Percentiles rank a stretch among this genome's conserved stretches.
Conservation (phyloP, 2,329 filamentous ascomycete genomes). For the Clonostachys rosea region DNA sequence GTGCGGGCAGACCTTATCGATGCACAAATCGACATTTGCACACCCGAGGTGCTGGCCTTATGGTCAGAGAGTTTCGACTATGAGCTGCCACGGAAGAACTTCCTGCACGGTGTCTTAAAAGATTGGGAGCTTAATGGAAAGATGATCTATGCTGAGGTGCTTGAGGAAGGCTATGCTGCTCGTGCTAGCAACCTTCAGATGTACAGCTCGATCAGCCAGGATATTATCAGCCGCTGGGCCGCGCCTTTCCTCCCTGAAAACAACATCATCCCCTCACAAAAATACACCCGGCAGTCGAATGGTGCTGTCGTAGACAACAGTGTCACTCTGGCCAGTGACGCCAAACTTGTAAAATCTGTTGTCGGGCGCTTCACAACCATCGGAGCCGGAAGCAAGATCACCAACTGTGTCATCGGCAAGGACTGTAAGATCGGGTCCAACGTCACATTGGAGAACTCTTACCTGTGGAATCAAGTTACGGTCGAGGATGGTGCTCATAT, state of each 20-base stretch:
- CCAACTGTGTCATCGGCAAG: conserved; percentile 76
- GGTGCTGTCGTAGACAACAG: conserved; percentile 75
- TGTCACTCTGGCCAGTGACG: conserved; percentile 69
- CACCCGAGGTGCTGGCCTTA: conserved; percentile 86
- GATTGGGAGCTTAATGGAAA: conserved; percentile 97
- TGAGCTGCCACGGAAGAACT: conserved; percentile 82
- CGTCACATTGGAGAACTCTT: conserved; percentile 72
- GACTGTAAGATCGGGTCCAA: conserved; percentile 84
- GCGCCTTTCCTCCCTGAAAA: conserved; percentile 87
- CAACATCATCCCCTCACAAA: conserved; percentile 74
- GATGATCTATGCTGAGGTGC: conserved; percentile 87
- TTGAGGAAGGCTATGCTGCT: conserved; percentile 79
- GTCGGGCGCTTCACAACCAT: conserved; percentile 74
- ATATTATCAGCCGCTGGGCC: conserved; percentile 82
- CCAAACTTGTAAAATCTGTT: conserved; percentile 65
- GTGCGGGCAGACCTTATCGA: conserved; percentile 86
- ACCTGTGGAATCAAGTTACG: conserved; percentile 80
- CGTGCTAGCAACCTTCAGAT: conserved; percentile 81
- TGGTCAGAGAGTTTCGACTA: conserved; percentile 99
- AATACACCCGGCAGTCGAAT: conserved; percentile 66
- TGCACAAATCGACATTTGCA: conserved; percentile 95
- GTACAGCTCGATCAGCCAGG: conserved; percentile 84
- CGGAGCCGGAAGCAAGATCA: conserved; percentile 65
- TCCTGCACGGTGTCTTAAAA: conserved; percentile 87
- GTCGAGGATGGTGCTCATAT: conserved; percentile 73